Conservation (phyloP, 1,284 basidiomycete species). For the Anthracocystis panici-leucophaei region DNA sequence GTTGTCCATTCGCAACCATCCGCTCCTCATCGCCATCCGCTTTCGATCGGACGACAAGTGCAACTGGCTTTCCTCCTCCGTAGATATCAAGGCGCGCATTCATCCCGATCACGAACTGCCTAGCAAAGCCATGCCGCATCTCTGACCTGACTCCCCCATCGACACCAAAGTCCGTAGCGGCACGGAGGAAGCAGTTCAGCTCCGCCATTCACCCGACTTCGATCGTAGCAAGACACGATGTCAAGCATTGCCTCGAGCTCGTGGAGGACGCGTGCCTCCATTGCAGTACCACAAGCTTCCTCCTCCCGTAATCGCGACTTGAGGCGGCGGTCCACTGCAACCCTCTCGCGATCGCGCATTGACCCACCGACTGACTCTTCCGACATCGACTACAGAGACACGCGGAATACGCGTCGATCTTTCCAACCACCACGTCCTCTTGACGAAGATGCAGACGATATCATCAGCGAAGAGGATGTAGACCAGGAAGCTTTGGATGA, state of each 20-base stretch:
- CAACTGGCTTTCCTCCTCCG: not conserved
- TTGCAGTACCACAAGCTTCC: conserved; percentile 17
- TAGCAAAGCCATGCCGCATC: not conserved
- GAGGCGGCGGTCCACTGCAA: conserved; percentile 13
- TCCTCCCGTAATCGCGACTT: conserved; percentile 1
- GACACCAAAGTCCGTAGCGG: not conserved
- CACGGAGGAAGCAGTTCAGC: not conserved
- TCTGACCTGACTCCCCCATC: not conserved
- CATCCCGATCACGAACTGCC: not conserved
- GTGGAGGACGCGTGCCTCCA: conserved; percentile 23
- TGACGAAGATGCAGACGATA: conserved; percentile 7
- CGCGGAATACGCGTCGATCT: not conserved
- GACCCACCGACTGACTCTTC: conserved; percentile 11
- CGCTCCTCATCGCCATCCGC: not conserved
- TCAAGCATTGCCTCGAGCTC: conserved; percentile 11
- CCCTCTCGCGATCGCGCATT: not conserved
- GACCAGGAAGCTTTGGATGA: conserved; percentile 38
- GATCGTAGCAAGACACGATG: conserved; percentile 8
- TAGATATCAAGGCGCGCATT: not conserved
- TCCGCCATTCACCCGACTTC: not conserved
- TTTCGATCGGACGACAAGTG: not conserved
- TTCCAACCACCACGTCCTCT: not conserved
- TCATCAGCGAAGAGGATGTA: conserved; percentile 12
- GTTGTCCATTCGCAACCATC: not conserved
- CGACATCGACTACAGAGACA: conserved; percentile 14